phyloP scores from a whole-genome alignment of 345 rosid species.

The Euphorbia lathyris region DNA sequence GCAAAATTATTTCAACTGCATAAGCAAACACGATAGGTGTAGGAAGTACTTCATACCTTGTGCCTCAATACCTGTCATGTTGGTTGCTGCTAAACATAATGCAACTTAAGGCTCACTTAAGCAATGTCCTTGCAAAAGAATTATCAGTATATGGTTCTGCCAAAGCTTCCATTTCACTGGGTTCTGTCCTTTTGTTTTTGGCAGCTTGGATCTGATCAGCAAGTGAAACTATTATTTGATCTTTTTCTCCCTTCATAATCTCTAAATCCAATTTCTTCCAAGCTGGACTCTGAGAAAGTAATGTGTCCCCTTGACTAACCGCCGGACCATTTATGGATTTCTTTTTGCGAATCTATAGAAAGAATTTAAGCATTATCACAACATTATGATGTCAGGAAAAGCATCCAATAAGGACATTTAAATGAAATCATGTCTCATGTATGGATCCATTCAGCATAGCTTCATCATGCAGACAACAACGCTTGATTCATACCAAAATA shows the following conservation, averaged over 20 bases:
- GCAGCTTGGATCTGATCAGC: slow-evolving; percentile 86
- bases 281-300: slow-evolving; percentile 31
- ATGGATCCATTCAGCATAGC: neutral
- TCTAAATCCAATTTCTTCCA: slow-evolving; percentile 64
- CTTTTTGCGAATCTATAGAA: slow-evolving; percentile 58
- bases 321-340: slow-evolving; percentile 36
- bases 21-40: neutral
- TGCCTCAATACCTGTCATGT: neutral
- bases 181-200: slow-evolving; percentile 45
- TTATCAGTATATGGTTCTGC: slow-evolving; percentile 20
- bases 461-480: slow-evolving; percentile 1
- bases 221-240: slow-evolving; percentile 49
- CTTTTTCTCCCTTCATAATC: slow-evolving; percentile 49
- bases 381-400: neutral
- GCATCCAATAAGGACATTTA: neutral
- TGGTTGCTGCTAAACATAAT: neutral
- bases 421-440: neutral
- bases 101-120: neutral
- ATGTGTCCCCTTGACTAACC: slow-evolving; percentile 26
- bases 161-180: slow-evolving; percentile 18
- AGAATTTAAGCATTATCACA: slow-evolving; percentile 6
- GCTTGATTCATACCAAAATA: slow-evolving; percentile 10
- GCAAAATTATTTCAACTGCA: neutral
- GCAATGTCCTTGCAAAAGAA: slow-evolving; percentile 8
- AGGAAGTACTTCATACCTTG: slow-evolving; percentile 2